Base-by-base conservation (phyloP, 495 filamentous ascomycete genomes). In the Xylaria venustula region DNA sequence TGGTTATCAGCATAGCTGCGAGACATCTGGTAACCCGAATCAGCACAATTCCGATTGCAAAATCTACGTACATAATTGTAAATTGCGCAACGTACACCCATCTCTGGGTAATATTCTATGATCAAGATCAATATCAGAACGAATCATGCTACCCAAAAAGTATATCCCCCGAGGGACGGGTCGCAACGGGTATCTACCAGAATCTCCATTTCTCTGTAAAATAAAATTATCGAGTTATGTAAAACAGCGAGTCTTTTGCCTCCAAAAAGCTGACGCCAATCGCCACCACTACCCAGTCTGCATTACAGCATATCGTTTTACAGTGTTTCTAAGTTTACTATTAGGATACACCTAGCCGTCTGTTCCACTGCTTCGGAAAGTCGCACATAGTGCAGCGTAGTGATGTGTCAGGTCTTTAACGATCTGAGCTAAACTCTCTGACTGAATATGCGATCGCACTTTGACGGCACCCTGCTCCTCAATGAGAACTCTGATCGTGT, bases 401-500 rank as follows among this genome's bases (percentile, higher is more conserved):
- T 97, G 91, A 72, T 98, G 93, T 37, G 95, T 98, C 52, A 98
- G 80, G 69, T 98, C 93, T 23, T 97, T 81, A 19, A 98, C 92
- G 51, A 88, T 85, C 76, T 97, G 94, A 32, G 94, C 92, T 50
- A 97, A 79, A 71, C 88, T 95, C 7, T 94, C 97, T 0, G 93
- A 91, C 73, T 98, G 95, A 25, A 98, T 91, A 62, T 98, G 97
- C 67, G 92, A 97, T 65, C 95, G 85, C 34, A 98, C 89, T 77
- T 98, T 98, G 68, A 98, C 91, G 20, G 93, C 95, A 50, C 94
- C 95, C 73, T 98, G 95, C 55, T 96, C 93, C 71, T 97, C 94
- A 71, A 98, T 98, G 63, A 98, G 81, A 64, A 89, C 93, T 63
- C 94, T 88, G 54, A 98, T 87, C 8, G 91, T 85, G 71, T 83